Conservation (phyloP, 768 basidiomycete species). For the Mycena filopes region DNA sequence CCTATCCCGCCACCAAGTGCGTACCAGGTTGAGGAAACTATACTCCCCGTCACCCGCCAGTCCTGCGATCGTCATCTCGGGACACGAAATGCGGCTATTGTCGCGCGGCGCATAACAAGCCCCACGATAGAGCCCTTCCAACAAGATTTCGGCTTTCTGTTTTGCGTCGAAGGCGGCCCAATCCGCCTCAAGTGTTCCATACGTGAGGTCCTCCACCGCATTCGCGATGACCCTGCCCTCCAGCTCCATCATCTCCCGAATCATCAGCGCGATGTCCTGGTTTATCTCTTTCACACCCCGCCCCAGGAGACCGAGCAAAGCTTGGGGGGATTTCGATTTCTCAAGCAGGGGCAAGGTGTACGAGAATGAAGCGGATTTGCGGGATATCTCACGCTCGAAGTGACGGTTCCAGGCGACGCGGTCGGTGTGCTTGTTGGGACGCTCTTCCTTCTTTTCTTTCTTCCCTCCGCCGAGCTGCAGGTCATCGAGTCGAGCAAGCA, state of each 20-base stretch:
- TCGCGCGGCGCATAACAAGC: constrained; percentile 21
- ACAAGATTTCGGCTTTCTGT: constrained; percentile 1
- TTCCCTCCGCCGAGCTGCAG: no score
- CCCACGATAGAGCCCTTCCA: constrained; percentile 22
- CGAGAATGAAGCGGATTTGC: not conserved
- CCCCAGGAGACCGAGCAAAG: not conserved
- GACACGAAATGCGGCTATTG: constrained; percentile 8
- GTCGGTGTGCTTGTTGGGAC: not conserved
- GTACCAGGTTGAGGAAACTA: constrained; percentile 9
- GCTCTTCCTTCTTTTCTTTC: not conserved
- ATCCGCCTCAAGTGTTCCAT: constrained; percentile 1
- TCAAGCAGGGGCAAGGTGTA: not conserved
- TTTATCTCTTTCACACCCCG: not conserved
- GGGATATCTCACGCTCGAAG: not conserved
- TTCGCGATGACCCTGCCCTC: not conserved
- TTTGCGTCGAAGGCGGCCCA: not conserved
- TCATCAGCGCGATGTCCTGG: not conserved
- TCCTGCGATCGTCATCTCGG: constrained; percentile 11
- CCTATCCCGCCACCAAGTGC: not conserved
- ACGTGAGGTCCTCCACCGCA: not conserved
- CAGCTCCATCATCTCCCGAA: not conserved
- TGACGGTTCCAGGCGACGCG: not conserved
- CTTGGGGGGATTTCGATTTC: not conserved
- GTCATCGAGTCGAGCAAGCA: no score
- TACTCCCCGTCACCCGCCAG: constrained; percentile 15